phyloP scores from a whole-genome alignment of 2,329 filamentous ascomycete species.

The Clarireedia sp. region DNA sequence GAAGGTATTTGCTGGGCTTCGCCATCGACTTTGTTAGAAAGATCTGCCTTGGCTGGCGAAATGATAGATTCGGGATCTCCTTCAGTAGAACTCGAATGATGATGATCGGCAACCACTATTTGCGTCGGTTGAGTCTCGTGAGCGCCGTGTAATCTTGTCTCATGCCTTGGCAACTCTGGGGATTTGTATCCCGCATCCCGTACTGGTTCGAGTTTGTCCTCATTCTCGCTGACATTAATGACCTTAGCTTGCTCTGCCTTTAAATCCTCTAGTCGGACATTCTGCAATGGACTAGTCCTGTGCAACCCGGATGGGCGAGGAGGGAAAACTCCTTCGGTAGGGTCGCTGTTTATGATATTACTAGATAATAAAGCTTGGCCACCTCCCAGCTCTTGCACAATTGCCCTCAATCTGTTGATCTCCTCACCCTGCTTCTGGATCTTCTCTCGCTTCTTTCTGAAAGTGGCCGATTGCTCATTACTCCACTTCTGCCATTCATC shows the following conservation, averaged over 20 bases:
- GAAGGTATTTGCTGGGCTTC: not conserved
- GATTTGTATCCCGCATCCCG: not conserved
- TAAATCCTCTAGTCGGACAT: not conserved
- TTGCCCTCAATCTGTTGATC: not conserved
- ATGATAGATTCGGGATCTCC: conserved; percentile 13
- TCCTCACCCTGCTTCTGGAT: not conserved
- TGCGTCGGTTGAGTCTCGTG: conserved; percentile 12
- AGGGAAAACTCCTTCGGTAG: not conserved
- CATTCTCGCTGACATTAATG: not conserved
- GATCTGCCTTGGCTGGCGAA: not conserved
- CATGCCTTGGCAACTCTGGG: not conserved
- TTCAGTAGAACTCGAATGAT: conserved; percentile 25
- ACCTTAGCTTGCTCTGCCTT: not conserved
- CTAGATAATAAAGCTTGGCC: not conserved
- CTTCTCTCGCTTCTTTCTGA: not conserved
- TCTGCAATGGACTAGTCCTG: not conserved
- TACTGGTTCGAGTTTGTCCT: not conserved
- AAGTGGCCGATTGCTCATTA: not conserved
- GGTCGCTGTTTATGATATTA: not conserved
- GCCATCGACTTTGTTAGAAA: not conserved
- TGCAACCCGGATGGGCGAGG: not conserved
- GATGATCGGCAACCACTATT: conserved; percentile 11
- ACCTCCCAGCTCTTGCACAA: not conserved
- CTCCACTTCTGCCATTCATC: not conserved
- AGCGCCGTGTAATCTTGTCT: not conserved